Conservation (phyloP, 2,329 filamentous ascomycete species). For the Davidsoniella virescens region DNA sequence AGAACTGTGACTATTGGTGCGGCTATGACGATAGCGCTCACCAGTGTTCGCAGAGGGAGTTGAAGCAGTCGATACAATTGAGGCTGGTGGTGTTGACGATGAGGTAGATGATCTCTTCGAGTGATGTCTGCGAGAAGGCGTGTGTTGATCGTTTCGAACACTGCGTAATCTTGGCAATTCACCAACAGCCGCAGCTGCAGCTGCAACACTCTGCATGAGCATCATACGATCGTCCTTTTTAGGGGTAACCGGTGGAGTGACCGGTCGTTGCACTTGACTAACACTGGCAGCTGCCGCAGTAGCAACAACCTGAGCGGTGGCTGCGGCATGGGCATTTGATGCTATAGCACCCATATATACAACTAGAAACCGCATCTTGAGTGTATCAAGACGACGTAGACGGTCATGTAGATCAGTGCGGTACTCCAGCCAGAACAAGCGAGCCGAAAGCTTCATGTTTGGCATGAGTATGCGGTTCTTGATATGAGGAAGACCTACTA, state of each 20-base stretch:
- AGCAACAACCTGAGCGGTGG: slow-evolving; percentile 2
- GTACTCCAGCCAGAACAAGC: slow-evolving; percentile 42
- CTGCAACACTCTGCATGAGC: slow-evolving; percentile 10
- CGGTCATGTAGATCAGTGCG: slow-evolving; percentile 38
- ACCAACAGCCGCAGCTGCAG: slow-evolving; percentile 1
- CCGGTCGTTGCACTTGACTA: background rate
- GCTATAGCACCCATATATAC: slow-evolving; percentile 45
- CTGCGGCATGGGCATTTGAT: slow-evolving; percentile 18
- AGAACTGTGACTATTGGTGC: slow-evolving; percentile 5
- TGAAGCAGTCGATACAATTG: background rate
- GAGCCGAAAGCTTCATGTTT: slow-evolving; percentile 30
- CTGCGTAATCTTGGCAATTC: slow-evolving; percentile 2
- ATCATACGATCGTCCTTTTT: slow-evolving; percentile 7
- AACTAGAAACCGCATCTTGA: slow-evolving; percentile 49
- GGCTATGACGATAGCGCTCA: background rate
- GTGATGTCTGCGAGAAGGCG: background rate
- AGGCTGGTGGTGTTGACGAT: slow-evolving; percentile 3
- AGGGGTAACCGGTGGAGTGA: slow-evolving; percentile 7
- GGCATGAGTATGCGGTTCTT: slow-evolving; percentile 14
- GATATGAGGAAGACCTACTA: slow-evolving; percentile 12
- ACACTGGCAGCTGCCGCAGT: slow-evolving; percentile 1
- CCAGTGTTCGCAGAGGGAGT: slow-evolving; percentile 1
- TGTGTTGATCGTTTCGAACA: background rate
- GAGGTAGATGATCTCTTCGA: slow-evolving; percentile 2
- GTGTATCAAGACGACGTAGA: slow-evolving; percentile 40